These are phyloP conservation scores for Vitis hybrid DNA, from an alignment of 177 flowering plant species.

Conservation along the genomic window DNA sequence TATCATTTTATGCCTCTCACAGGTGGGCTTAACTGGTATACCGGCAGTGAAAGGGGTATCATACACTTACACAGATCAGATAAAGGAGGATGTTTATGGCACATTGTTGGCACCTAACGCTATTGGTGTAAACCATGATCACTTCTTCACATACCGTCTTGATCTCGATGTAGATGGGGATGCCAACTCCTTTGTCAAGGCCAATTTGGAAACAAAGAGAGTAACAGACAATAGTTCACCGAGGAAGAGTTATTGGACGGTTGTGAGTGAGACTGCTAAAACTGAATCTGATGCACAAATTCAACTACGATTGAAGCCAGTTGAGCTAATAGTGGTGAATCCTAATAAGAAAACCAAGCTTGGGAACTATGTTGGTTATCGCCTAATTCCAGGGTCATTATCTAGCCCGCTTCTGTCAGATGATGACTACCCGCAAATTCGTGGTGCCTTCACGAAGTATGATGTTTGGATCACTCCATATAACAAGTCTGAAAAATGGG, in stretches of 20 bases:
- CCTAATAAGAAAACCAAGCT: constrained; percentile 14
- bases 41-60: constrained; percentile 40
- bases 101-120: constrained; percentile 44
- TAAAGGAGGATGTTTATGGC: constrained; percentile 34
- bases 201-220: no score
- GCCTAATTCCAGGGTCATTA: constrained; percentile 31
- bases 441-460: constrained; percentile 46
- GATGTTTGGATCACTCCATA: constrained; percentile 53
- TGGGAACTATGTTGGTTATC: constrained; percentile 55
- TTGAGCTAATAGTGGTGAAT: no score
- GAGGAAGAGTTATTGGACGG: no score
- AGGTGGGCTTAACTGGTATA: constrained; percentile 57
- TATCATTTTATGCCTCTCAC: not conserved
- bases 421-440: constrained; percentile 27
- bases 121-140: constrained; percentile 43
- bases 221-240: no score
- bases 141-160: constrained; percentile 41
- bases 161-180: constrained; percentile 44
- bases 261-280: no score
- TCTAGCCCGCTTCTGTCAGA: no score
- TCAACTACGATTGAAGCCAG: no score
- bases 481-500: constrained; percentile 54
- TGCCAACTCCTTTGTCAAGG: no score
- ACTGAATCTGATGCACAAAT: no score
- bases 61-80: constrained; percentile 33